Percentiles rank a stretch among this genome's conserved stretches.
Evolutionary conservation across 2,329 filamentous ascomycete species (phyloP).

Genomic region (Diplodia sapinea): DNA sequence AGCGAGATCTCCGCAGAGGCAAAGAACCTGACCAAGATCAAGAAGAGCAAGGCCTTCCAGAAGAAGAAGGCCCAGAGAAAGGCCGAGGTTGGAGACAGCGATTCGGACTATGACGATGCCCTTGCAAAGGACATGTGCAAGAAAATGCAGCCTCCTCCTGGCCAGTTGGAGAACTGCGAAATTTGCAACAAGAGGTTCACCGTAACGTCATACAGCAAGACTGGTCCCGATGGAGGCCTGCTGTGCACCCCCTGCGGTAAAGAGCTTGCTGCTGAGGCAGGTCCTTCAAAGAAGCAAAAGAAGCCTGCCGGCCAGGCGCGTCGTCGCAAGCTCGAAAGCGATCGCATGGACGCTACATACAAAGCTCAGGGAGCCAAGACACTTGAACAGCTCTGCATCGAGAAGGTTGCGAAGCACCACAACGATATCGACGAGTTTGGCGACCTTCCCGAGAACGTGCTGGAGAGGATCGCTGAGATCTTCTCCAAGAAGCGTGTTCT

Average conservation of each 20-base stretch:
- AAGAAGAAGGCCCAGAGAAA: constrained; percentile 54
- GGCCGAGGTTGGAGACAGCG: constrained; percentile 52
- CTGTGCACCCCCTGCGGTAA: constrained; percentile 83
- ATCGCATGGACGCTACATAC: constrained; percentile 77
- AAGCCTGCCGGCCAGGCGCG: constrained; percentile 64
- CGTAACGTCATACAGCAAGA: constrained; percentile 85
- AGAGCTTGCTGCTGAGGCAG: constrained; percentile 70
- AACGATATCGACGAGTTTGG: constrained; percentile 69
- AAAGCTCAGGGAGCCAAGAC: constrained; percentile 68
- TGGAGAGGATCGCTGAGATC: constrained; percentile 66
- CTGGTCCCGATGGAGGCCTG: constrained; percentile 82
- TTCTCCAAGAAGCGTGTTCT: constrained; percentile 67
- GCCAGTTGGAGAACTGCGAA: constrained; percentile 88
- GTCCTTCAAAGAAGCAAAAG: constrained; percentile 63
- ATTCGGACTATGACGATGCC: constrained; percentile 55
- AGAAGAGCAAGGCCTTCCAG: constrained; percentile 58
- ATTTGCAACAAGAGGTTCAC: constrained; percentile 87
- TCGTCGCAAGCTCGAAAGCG: constrained; percentile 80
- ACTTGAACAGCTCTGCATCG: constrained; percentile 68
- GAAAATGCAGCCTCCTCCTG: constrained; percentile 68
- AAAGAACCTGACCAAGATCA: constrained; percentile 46
- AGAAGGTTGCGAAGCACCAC: constrained; percentile 68
- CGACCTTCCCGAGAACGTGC: constrained; percentile 63
- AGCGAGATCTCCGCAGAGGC: constrained; percentile 29
- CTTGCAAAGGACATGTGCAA: constrained; percentile 60